Base-by-base conservation (phyloP, 2,329 filamentous ascomycete genomes). In the Fusarium drepaniforme region DNA sequence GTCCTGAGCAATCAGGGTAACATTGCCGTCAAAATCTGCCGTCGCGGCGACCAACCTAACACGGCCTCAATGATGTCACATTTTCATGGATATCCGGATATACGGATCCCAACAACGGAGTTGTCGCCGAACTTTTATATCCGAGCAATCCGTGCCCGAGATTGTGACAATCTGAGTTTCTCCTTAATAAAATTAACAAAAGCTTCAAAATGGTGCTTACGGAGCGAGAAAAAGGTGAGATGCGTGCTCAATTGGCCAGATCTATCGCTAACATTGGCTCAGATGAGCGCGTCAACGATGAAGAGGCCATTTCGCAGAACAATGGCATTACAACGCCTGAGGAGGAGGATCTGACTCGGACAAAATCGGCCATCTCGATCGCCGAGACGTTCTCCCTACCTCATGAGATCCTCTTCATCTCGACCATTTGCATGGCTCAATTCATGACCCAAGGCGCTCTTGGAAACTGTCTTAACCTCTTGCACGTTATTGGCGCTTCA, bases 361-460 rank as follows among this genome's bases (percentile, higher is more conserved):
- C 67, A 65, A 77, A 78, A 56, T 76, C 76, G 3, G 59, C n/a
- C 23, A 63, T 64, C 3, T 78, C 76, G 7, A 75, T 78, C 51
- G 76, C 76, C 1, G 76, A 78, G 11, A 71, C 76, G 0, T 77
- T 78, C 18, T 78, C 76, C 0, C 33, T 76, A 1, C 33, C n/a
- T 0, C 76, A 30, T 3, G 76, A 78, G 8, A 71, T 78, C 0
- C 30, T 77, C 12, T 78, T 78, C 23, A 64, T 78, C 11, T 51
- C 73, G 0, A 69, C 68, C 8, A 78, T 78, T 0, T 78, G 76
- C 30, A 78, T 73, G 76, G 76, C 73, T 1, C 76, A 78, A 38
- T 77, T 78, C 64, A 78, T 75, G 76, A 78, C 76, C 1, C 76
- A 78, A 18, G 76, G 71, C 1, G 76, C 75, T 0, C 71, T 78